Evolutionary conservation across 2,329 filamentous ascomycete genomes (phyloP).

Genomic region (Gremmenia infestans): DNA sequence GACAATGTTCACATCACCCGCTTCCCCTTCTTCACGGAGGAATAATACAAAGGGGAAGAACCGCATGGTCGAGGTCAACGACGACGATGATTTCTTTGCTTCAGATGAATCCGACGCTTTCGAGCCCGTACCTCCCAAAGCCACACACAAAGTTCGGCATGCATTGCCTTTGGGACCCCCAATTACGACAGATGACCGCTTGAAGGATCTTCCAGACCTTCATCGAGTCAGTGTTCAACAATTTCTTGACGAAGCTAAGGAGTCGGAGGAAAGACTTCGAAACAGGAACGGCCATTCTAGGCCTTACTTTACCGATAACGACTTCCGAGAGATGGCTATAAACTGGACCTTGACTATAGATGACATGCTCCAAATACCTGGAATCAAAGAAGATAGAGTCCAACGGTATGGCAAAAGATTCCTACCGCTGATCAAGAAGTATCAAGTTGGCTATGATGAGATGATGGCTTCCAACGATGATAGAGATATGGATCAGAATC

Average conservation of each 20-base stretch:
- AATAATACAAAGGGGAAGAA: conserved; percentile 31
- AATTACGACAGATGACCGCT: conserved; percentile 51
- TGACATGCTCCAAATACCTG: conserved; percentile 58
- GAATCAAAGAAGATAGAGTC: conserved; percentile 60
- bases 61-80: conserved; percentile 35
- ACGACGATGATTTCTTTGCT: conserved; percentile 44
- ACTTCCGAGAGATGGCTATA: conserved; percentile 70
- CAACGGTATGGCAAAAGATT: conserved; percentile 56
- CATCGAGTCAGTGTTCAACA: conserved; percentile 59
- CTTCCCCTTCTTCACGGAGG: conserved; percentile 41
- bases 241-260: conserved; percentile 61
- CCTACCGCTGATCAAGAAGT: conserved; percentile 50
- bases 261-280: conserved; percentile 55
- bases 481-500: conserved; percentile 28
- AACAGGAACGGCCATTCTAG: conserved; percentile 49
- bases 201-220: conserved; percentile 50
- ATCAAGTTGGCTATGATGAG: conserved; percentile 43
- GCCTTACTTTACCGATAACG: conserved; percentile 61
- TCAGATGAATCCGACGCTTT: conserved; percentile 37
- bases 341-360: conserved; percentile 57
- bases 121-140: conserved; percentile 13
- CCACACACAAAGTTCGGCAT: neutral
- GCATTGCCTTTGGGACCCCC: conserved; percentile 47
- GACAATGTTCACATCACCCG: conserved; percentile 63
- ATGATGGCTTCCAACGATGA: conserved; percentile 38